Conservation (phyloP, 2,329 filamentous ascomycete species). For the Trichoderma sp. region DNA sequence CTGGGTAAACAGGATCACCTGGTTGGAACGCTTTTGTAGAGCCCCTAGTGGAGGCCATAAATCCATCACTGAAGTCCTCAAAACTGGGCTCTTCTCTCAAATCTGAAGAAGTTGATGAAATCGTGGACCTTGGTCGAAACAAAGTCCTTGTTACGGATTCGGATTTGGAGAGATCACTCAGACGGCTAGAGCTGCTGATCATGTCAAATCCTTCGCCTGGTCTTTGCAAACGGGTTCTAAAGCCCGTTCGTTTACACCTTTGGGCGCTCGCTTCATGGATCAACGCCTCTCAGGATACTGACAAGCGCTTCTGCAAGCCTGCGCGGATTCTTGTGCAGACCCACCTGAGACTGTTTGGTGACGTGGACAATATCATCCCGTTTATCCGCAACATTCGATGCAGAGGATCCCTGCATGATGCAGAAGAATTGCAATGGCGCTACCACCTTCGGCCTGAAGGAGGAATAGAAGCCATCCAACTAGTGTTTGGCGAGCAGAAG, state of each 20-base stretch:
- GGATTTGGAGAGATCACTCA: slow-evolving; percentile 54
- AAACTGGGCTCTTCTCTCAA: not conserved
- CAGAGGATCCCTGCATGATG: slow-evolving; percentile 46
- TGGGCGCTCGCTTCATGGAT: slow-evolving; percentile 63
- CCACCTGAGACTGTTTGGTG: slow-evolving; percentile 59
- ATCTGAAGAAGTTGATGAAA: slow-evolving; percentile 37
- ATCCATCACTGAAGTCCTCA: slow-evolving; percentile 41
- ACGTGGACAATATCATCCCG: slow-evolving; percentile 48
- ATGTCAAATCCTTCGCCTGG: slow-evolving; percentile 68
- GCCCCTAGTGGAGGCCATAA: slow-evolving; percentile 57
- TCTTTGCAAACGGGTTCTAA: slow-evolving; percentile 61
- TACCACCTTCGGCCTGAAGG: slow-evolving; percentile 51
- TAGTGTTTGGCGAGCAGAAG: slow-evolving; percentile 29
- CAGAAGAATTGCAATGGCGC: slow-evolving; percentile 49
- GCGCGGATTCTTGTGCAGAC: slow-evolving; percentile 56
- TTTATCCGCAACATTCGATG: slow-evolving; percentile 60
- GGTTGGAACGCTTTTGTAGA: slow-evolving; percentile 65
- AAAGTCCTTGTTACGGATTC: slow-evolving; percentile 49
- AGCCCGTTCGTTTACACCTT: slow-evolving; percentile 59
- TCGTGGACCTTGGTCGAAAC: slow-evolving; percentile 49
- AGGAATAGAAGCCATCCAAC: slow-evolving; percentile 53
- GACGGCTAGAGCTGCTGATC: slow-evolving; percentile 57
- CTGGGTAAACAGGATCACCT: slow-evolving; percentile 45
- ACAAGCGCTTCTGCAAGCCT: slow-evolving; percentile 46
- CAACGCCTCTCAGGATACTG: slow-evolving; percentile 36